Evolutionary conservation across 768 basidiomycete genomes (phyloP), one percentile per base, ranked within the genome.

Genomic region (Thelephora ganbajun): DNA sequence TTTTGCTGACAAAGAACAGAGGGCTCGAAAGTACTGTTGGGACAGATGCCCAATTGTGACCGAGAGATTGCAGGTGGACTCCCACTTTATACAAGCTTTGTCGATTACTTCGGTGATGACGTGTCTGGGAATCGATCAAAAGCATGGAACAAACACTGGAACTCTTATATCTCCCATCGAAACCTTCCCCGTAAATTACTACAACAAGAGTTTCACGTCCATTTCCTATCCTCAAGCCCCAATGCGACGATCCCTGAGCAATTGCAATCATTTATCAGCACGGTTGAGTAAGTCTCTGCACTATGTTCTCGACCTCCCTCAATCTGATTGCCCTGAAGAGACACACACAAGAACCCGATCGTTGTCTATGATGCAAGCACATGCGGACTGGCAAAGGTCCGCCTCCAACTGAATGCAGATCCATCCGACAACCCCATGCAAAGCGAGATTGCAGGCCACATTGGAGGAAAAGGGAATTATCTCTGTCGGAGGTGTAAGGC

Each of bases 111-210:
- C n/a, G n/a, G 39, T 5, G 69, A 73, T 46, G 67, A 73, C 54
- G 65, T 70, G 0, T 73, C 68, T 0, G 69, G 69, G 7, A 71
- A 72, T 48, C 51, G 58, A 9, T 66, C 63, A 3, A 72, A 72
- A 51, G 63, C 63, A 35, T 72, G 63, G 61, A 72, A 71, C 51
- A 69, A 70, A 44, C 71, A 73, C n/a, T n/a, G n/a, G n/a, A n/a
- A n/a, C n/a, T n/a, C n/a, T n/a, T n/a, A n/a, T n/a, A n/a, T n/a
- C n/a, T n/a, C n/a, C n/a, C n/a, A n/a, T n/a, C n/a, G n/a, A n/a
- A n/a, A n/a, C n/a, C n/a, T n/a, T n/a, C n/a, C n/a, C n/a, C n/a
- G n/a, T n/a, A n/a, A n/a, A n/a, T n/a, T n/a, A n/a, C n/a, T n/a
- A n/a, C n/a, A n/a, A n/a, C n/a, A n/a, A n/a, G n/a, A n/a, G n/a